phyloP scores from a whole-genome alignment of 345 rosid species.

The Camelina laxa region DNA sequence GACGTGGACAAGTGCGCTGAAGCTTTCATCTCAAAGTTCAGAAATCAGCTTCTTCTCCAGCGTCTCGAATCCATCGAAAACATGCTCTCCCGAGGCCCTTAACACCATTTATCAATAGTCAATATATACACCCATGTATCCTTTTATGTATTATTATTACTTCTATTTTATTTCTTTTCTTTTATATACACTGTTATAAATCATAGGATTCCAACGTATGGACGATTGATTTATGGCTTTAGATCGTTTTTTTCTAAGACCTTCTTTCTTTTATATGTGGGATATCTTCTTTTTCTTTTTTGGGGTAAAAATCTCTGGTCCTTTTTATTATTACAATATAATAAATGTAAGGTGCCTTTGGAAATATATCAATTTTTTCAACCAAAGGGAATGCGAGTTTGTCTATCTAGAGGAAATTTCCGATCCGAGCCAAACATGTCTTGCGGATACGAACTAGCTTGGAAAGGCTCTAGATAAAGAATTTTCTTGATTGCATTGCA shows the following conservation, averaged over 20 bases:
- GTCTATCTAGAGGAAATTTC: not conserved
- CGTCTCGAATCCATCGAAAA: slow-evolving; percentile 83
- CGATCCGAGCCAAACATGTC: not conserved
- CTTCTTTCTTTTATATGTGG: not conserved
- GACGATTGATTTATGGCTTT: not conserved
- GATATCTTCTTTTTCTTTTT: not conserved
- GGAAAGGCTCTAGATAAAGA: not conserved
- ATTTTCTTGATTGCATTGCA: not conserved
- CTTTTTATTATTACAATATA: not conserved
- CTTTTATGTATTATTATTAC: not conserved
- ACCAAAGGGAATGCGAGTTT: not conserved
- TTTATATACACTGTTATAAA: not conserved
- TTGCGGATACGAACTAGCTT: not conserved
- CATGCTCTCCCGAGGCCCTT: slow-evolving; percentile 63
- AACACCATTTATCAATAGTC: not conserved
- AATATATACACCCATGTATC: not conserved
- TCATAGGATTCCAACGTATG: not conserved
- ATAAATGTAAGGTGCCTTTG: not conserved
- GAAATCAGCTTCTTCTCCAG: slow-evolving; percentile 66
- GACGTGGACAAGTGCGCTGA: slow-evolving; percentile 78
- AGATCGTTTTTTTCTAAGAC: not conserved
- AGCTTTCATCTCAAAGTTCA: slow-evolving; percentile 76
- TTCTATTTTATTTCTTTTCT: slow-evolving; percentile 8
- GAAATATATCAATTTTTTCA: not conserved
- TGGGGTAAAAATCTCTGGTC: not conserved